phyloP scores from a whole-genome alignment of 768 basidiomycete species.

The Suillus placidus region DNA sequence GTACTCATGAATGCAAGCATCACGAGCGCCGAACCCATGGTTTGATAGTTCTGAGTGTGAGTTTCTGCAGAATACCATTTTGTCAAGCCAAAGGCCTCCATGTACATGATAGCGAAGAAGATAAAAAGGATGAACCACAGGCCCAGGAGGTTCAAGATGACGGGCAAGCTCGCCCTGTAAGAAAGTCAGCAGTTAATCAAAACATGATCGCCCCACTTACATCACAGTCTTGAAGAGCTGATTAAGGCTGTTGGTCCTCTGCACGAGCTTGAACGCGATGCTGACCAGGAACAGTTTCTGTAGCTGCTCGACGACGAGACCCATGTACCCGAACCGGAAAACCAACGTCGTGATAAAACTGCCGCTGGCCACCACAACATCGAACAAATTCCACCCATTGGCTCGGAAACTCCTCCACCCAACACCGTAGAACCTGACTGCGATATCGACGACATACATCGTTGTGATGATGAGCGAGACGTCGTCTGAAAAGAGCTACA shows the following conservation, averaged over 20 bases:
- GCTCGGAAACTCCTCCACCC: constrained; percentile 83
- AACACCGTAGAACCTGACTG: constrained; percentile 79
- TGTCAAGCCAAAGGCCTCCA: constrained; percentile 91
- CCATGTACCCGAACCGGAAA: constrained; percentile 55
- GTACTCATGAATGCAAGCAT: constrained; percentile 94
- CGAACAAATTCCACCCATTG: constrained; percentile 95
- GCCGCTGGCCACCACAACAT: constrained; percentile 77
- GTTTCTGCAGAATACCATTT: constrained; percentile 78
- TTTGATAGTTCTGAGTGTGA: constrained; percentile 74
- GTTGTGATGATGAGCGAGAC: constrained; percentile 76
- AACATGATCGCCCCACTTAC: constrained; percentile 49
- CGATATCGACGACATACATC: constrained; percentile 76
- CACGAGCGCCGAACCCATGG: constrained; percentile 76
- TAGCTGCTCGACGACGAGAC: constrained; percentile 62
- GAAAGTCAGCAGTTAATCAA: constrained; percentile 1
- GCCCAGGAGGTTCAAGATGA: constrained; percentile 79
- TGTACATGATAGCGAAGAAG: constrained; percentile 85
- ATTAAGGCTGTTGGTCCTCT: constrained; percentile 84
- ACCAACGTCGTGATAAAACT: constrained; percentile 83
- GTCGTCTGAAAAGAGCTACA: constrained; percentile 49
- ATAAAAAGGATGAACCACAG: constrained; percentile 91
- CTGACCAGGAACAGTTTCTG: constrained; percentile 92
- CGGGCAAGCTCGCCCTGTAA: constrained; percentile 78
- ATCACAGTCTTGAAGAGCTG: constrained; percentile 96
- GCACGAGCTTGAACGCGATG: constrained; percentile 93